These are phyloP conservation scores for Solanum hybrid DNA, from an alignment of 305 asterid species.

Conservation along the genomic window DNA sequence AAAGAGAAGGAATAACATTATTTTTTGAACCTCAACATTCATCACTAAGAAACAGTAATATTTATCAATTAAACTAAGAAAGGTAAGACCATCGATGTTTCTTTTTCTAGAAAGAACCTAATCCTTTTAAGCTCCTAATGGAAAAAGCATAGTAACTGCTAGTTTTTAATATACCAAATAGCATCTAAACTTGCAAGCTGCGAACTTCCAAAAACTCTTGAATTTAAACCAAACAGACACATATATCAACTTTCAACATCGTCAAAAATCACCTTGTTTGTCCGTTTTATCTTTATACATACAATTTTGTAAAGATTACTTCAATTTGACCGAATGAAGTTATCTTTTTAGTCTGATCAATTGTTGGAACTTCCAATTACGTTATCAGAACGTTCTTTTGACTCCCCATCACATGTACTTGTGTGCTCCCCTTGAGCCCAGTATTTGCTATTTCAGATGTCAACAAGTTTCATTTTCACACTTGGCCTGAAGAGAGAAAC, in stretches of 20 bases:
- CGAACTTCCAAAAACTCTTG: neutral
- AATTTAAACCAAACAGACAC: neutral
- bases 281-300: neutral
- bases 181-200: neutral
- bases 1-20: neutral
- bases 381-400: neutral
- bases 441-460: neutral
- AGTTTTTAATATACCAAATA: too few relatives aligned
- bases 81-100: neutral
- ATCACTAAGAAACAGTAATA: neutral
- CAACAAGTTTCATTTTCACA: neutral
- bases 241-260: neutral
- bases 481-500: neutral
- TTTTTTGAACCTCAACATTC: neutral
- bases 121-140: neutral
- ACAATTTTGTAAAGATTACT: neutral
- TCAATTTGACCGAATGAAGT: neutral
- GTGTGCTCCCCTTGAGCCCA: neutral
- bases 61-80: neutral
- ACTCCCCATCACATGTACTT: neutral
- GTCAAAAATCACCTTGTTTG: neutral
- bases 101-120: neutral
- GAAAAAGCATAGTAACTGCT: neutral
- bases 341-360: neutral
- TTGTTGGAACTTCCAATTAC: neutral